A percentile compares a stretch with the other conserved stretches of the same genome.
Evolutionary conservation across 1,284 basidiomycete species (phyloP).

Genomic region (Heliocybe sulcata): DNA sequence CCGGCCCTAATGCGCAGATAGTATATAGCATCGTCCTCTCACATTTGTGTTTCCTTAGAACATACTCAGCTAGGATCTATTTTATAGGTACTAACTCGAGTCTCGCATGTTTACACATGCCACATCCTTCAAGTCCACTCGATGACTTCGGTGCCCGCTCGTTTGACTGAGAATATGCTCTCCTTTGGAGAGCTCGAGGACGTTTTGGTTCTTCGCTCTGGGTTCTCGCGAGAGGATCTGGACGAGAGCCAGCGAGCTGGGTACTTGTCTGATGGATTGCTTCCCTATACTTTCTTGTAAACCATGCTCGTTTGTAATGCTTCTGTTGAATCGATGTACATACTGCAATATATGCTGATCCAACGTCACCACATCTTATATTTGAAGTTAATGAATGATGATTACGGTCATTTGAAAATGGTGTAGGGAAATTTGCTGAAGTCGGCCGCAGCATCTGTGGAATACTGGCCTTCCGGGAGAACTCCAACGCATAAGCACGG

Average conservation of each 20-base stretch:
- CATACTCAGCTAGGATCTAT: constrained; percentile 88
- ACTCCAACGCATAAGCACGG: too few relatives aligned
- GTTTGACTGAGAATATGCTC: constrained; percentile 73
- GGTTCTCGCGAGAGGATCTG: constrained; percentile 29
- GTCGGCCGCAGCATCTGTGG: too few relatives aligned
- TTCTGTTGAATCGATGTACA: too few relatives aligned
- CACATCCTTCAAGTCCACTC: constrained; percentile 73
- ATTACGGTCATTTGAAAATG: too few relatives aligned
- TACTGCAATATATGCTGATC: too few relatives aligned
- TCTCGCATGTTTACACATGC: constrained; percentile 85
- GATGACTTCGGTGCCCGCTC: constrained; percentile 68
- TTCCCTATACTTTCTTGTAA: neutral
- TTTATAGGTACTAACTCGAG: constrained; percentile 58
- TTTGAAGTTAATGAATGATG: too few relatives aligned
- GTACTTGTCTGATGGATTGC: constrained; percentile 73
- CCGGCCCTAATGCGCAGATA: neutral
- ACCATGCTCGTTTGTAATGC: too few relatives aligned
- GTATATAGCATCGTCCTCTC: neutral
- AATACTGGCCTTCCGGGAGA: too few relatives aligned
- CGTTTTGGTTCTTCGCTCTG: constrained; percentile 46
- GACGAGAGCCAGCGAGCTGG: constrained; percentile 49
- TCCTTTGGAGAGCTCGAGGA: constrained; percentile 46
- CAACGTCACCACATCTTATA: too few relatives aligned
- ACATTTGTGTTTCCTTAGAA: constrained; percentile 32
- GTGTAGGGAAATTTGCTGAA: too few relatives aligned